These are phyloP conservation scores for Leishmania aethiopica DNA, from an alignment of 208 protist species.

Conservation along the genomic window DNA sequence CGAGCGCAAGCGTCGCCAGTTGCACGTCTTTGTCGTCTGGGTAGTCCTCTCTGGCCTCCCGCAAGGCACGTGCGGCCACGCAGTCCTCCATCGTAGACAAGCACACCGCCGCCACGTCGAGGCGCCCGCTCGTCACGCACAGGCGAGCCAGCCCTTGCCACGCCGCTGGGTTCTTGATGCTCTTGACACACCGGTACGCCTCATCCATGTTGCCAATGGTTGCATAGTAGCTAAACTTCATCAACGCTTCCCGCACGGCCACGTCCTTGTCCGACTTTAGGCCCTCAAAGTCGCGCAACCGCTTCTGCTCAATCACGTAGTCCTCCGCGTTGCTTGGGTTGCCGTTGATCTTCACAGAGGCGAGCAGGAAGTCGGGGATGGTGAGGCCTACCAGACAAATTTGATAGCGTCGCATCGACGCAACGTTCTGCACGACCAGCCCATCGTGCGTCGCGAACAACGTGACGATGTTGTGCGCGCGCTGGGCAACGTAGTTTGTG, in stretches of 20 bases:
- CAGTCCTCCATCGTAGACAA: conserved; percentile 95
- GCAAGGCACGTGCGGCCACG: conserved; percentile 86
- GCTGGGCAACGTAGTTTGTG: conserved; percentile 63
- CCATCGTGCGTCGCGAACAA: conserved; percentile 86
- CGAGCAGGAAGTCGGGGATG: conserved; percentile 92
- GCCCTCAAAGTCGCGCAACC: conserved; percentile 94
- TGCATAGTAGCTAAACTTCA: conserved; percentile 97
- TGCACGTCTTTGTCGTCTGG: conserved; percentile 89
- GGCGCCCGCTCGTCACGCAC: conserved; percentile 93
- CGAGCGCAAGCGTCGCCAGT: conserved; percentile 94
- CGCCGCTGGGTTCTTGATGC: conserved; percentile 91
- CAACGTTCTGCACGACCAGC: conserved; percentile 84
- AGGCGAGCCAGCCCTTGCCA: conserved; percentile 96
- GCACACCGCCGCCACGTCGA: conserved; percentile 96
- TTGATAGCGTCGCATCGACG: conserved; percentile 77
- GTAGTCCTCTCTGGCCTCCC: conserved; percentile 84
- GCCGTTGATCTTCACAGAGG: conserved; percentile 83
- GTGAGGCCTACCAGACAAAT: conserved; percentile 91
- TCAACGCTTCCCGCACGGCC: conserved; percentile 90
- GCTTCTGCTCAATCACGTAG: conserved; percentile 91
- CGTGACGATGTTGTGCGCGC: conserved; percentile 83
- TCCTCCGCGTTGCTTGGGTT: conserved; percentile 80
- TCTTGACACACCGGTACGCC: conserved; percentile 96
- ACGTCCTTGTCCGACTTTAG: conserved; percentile 90
- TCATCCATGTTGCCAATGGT: conserved; percentile 98